A percentile compares a stretch with the other conserved stretches of the same genome.
These are phyloP conservation scores for Trypethelium eluteriae DNA, from an alignment of 495 filamentous ascomycete species.

Conservation along the genomic window DNA sequence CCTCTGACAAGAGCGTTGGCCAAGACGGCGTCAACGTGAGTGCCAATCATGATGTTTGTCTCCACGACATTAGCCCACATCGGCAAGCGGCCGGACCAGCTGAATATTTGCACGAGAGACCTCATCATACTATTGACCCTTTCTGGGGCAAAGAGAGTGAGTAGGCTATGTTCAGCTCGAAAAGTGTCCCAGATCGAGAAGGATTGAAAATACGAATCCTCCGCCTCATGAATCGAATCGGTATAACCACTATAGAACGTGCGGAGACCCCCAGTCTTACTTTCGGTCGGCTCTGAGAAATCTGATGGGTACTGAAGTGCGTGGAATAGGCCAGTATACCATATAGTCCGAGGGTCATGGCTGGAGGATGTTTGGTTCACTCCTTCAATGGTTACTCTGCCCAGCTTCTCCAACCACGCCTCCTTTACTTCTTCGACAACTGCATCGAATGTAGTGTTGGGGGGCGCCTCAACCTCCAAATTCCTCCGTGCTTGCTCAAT, in stretches of 20 bases:
- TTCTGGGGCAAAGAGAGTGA: constrained; percentile 23
- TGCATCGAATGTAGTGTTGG: constrained; percentile 16
- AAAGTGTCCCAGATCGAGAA: constrained; percentile 25
- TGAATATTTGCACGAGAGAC: constrained; percentile 20
- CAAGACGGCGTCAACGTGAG: constrained; percentile 24
- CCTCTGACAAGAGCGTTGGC: constrained; percentile 22
- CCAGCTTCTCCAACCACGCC: constrained; percentile 24
- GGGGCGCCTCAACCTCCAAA: constrained; percentile 19
- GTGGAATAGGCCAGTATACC: constrained; percentile 24
- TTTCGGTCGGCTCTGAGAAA: constrained; percentile 21
- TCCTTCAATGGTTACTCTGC: constrained; percentile 21
- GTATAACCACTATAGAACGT: constrained; percentile 24
- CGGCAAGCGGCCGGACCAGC: constrained; percentile 20
- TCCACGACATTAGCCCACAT: constrained; percentile 27
- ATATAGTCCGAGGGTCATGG: constrained; percentile 21
- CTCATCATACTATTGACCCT: constrained; percentile 25
- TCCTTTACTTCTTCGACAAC: constrained; percentile 19
- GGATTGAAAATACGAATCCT: constrained; percentile 23
- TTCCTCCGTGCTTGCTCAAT: constrained; percentile 22
- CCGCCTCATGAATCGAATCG: constrained; percentile 19
- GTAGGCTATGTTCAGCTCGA: constrained; percentile 21
- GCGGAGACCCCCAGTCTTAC: constrained; percentile 1
- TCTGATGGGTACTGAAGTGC: constrained; percentile 23
- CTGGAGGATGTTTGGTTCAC: constrained; percentile 16
- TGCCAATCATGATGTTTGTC: constrained; percentile 27